phyloP scores from a whole-genome alignment of 192 early-diverging fungal genomes.

The Coemansia javaensis region DNA sequence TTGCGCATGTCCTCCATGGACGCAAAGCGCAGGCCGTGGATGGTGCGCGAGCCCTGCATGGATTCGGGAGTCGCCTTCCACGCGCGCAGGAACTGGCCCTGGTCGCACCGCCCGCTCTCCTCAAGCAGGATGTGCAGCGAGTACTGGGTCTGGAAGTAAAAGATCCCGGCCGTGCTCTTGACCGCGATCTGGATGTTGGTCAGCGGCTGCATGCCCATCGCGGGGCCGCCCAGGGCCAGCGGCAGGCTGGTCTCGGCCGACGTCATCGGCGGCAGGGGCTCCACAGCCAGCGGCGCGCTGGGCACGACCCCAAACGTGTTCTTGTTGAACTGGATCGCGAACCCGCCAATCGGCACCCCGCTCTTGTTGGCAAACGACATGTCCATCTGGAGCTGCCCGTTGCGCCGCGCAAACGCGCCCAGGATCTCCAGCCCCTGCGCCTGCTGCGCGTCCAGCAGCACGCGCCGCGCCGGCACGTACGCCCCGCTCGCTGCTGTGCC shows the following conservation, averaged over 20 bases:
- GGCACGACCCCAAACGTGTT: conserved; percentile 66
- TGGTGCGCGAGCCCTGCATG: conserved; percentile 18
- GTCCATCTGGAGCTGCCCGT: conserved; percentile 60
- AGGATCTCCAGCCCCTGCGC: conserved; percentile 52
- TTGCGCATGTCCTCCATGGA: conserved; percentile 51
- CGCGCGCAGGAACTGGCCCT: conserved; percentile 50
- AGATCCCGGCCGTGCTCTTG: conserved; percentile 61
- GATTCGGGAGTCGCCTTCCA: conserved; percentile 52
- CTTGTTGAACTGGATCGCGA: conserved; percentile 79
- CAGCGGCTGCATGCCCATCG: conserved; percentile 50
- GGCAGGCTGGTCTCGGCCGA: conserved; percentile 47
- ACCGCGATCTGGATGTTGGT: conserved; percentile 68
- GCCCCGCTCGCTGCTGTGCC: background rate
- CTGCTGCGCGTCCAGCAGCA: conserved; percentile 49
- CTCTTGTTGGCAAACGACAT: conserved; percentile 58
- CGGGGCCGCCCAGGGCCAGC: conserved; percentile 52
- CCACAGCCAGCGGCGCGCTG: conserved; percentile 41
- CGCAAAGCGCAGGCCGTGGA: conserved; percentile 29
- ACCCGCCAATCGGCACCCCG: conserved; percentile 51
- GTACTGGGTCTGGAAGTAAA: conserved; percentile 65
- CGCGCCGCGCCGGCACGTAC: conserved; percentile 41
- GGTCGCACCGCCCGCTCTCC: conserved; percentile 48
- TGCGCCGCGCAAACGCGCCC: conserved; percentile 56
- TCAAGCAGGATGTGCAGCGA: conserved; percentile 59
- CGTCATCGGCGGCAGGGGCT: conserved; percentile 40